Conservation (phyloP, 352 stramenopile species). For the Phytophthora capsici region DNA sequence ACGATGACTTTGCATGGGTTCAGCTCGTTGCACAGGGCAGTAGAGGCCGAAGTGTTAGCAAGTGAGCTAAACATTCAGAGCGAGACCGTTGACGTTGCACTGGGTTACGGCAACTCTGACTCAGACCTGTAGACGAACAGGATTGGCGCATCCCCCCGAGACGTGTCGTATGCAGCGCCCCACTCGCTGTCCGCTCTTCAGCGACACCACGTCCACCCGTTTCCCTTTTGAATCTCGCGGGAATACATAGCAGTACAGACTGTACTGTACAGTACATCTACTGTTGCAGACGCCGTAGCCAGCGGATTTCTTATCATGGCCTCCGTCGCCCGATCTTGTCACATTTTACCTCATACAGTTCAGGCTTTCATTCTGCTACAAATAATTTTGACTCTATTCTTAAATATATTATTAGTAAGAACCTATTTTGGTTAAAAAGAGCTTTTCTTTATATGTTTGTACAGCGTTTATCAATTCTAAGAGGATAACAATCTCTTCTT, state of each 20-base stretch:
- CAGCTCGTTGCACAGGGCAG: too few relatives aligned
- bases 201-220: constrained; percentile 27
- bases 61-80: not conserved
- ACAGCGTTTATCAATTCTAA: not conserved
- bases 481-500: not conserved
- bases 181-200: constrained; percentile 7
- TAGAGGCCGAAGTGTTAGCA: too few relatives aligned
- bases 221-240: constrained; percentile 13
- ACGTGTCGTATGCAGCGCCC: constrained; percentile 14
- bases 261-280: too few relatives aligned
- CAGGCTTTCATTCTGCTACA: not conserved
- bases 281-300: constrained; percentile 1
- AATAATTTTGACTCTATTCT: not conserved
- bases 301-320: constrained; percentile 3
- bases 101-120: constrained; percentile 8
- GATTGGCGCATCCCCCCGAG: constrained; percentile 22
- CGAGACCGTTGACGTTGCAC: constrained; percentile 1
- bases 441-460: not conserved
- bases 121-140: constrained; percentile 37
- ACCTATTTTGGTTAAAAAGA: not conserved
- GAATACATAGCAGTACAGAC: too few relatives aligned
- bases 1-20: too few relatives aligned
- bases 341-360: constrained; percentile 1
- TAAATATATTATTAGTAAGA: not conserved
- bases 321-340: constrained; percentile 5